Evolutionary conservation across 805 yeast genomes (phyloP), one percentile per base, ranked within the genome.

Genomic region (Blastobotrys muscicola): DNA sequence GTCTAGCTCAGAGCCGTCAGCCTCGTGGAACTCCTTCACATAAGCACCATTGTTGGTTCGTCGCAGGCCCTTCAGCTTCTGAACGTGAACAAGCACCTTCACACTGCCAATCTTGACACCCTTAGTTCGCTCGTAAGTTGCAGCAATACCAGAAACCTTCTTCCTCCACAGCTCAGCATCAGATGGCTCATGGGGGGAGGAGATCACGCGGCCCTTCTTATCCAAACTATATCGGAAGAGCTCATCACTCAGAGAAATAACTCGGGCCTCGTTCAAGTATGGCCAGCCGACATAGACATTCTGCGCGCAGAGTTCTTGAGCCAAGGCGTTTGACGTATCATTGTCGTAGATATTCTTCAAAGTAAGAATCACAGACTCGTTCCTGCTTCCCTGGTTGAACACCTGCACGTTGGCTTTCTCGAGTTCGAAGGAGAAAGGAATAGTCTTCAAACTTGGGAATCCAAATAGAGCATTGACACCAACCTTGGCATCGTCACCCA

Each of bases 201-300:
- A 46, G 16, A 45, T 39, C 3, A 64, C 59, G 53, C 30, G 53
- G 59, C 43, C 45, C 8, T 20, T 11, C 15, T 45, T 36, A 16
- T 44, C 75, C 26, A 20, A 4, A 20, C 6, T 4, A 53, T 74
- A 83, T 37, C 67, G 69, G 53, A 61, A 64, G 12, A 67, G 61
- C 10, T 70, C 74, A 58, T 83, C 89, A 31, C 70, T 59, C 3
- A 90, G 74, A 15, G 72, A 70, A 9, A 78, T 67, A 34, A 90
- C 78, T 55, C 74, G 77, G 8, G 87, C 82, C 64, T 90, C 97
- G 52, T 79, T 73, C 51, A 92, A 67, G 56, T 77, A 85, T n/a
- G 99, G 99, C 90, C 95, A 92, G 52, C 80, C 76, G 9, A 84
- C 75, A 58, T 79, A 89, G 2, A 84, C 82, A 40, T 77, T 63